phyloP scores from a whole-genome alignment of 2,329 filamentous ascomycete genomes.

The Paecilomyces variotii region DNA sequence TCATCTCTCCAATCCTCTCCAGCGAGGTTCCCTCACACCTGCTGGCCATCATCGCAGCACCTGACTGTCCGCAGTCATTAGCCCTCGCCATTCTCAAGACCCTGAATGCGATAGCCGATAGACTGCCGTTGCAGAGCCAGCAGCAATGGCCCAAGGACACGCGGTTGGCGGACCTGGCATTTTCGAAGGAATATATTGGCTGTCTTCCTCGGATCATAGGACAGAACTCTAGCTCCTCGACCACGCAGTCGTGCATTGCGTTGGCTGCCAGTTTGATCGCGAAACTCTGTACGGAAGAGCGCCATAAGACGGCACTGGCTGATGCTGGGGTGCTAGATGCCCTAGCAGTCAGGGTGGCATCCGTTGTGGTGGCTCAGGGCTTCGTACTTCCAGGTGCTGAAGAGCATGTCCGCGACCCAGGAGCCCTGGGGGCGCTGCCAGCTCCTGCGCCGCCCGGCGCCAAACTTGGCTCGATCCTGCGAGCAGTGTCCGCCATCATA shows the following conservation, averaged over 20 bases:
- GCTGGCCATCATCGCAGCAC: slow-evolving; percentile 60
- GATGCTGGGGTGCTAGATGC: slow-evolving; percentile 69
- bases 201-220: slow-evolving; percentile 59
- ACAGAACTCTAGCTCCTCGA: slow-evolving; percentile 45
- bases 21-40: slow-evolving; percentile 62
- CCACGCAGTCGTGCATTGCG: slow-evolving; percentile 43
- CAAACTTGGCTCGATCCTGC: slow-evolving; percentile 61
- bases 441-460: slow-evolving; percentile 51
- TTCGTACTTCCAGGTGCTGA: slow-evolving; percentile 61
- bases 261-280: slow-evolving; percentile 43
- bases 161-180: slow-evolving; percentile 56
- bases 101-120: slow-evolving; percentile 62
- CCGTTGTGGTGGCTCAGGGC: slow-evolving; percentile 59
- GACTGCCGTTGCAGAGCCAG: slow-evolving; percentile 49
- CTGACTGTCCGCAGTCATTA: slow-evolving; percentile 56
- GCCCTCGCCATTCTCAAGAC: slow-evolving; percentile 66
- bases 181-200: slow-evolving; percentile 53
- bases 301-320: slow-evolving; percentile 63
- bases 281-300: slow-evolving; percentile 61
- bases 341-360: slow-evolving; percentile 64
- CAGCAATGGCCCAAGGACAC: slow-evolving; percentile 42
- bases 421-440: slow-evolving; percentile 52
- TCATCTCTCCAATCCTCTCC: slow-evolving; percentile 65
- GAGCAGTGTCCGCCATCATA: slow-evolving; percentile 69
- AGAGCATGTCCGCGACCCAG: slow-evolving; percentile 45